phyloP scores from a whole-genome alignment of 2,329 filamentous ascomycete genomes.

The Colletotrichum filicis region DNA sequence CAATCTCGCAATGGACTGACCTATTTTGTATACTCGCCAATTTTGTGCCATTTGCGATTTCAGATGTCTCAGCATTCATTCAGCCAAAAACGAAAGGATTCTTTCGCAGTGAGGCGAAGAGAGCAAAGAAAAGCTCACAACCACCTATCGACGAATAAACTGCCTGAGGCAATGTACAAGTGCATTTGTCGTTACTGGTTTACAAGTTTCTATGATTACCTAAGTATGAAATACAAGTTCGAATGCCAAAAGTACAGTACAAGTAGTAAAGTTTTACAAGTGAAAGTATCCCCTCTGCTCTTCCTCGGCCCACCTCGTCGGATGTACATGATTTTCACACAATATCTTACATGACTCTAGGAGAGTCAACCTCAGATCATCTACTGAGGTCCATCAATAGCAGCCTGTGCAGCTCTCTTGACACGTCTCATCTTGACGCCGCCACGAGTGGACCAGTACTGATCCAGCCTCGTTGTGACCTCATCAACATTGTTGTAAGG shows the following conservation, averaged over 20 bases:
- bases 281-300: not conserved
- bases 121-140: too few species aligned
- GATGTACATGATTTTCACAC: not conserved
- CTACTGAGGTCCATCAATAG: not conserved
- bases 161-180: too few species aligned
- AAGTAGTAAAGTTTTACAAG: not conserved
- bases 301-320: not conserved
- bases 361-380: not conserved
- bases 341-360: not conserved
- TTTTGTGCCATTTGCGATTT: too few species aligned
- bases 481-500: slow-evolving; percentile 24
- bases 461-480: not conserved
- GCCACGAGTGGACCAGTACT: slow-evolving; percentile 12
- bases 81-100: too few species aligned
- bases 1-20: too few species aligned
- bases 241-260: not conserved
- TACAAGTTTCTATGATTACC: not conserved
- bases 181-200: not conserved
- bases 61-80: too few species aligned
- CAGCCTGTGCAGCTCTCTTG: not conserved
- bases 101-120: too few species aligned
- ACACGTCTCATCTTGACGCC: slow-evolving; percentile 11
- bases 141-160: too few species aligned
- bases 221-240: not conserved
- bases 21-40: too few species aligned